These are phyloP conservation scores for Celoporthe dispersa DNA, from an alignment of 2,329 filamentous ascomycete species.

Conservation along the genomic window DNA sequence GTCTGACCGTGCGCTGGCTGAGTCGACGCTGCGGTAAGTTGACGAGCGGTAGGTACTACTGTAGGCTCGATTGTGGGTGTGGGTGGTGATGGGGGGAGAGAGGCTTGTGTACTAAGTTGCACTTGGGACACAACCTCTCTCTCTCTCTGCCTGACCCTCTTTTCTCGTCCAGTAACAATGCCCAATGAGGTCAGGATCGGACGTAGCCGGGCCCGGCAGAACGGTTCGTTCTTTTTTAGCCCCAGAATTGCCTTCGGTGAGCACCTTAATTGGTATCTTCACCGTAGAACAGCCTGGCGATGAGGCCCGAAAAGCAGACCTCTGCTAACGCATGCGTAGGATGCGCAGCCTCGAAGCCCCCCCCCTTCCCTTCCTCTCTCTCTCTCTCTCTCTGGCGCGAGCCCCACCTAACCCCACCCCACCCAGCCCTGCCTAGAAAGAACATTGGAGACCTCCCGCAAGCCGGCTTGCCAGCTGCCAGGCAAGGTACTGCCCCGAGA, in stretches of 20 bases:
- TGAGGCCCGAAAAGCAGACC: background rate
- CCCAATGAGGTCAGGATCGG: slow-evolving; percentile 11
- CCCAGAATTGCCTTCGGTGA: background rate
- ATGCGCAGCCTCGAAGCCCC: slow-evolving; percentile 15
- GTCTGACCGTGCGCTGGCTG: slow-evolving; percentile 19
- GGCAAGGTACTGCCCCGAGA: background rate
- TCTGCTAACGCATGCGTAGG: background rate
- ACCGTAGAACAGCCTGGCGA: background rate
- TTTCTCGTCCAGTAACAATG: background rate
- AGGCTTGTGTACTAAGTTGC: slow-evolving; percentile 10
- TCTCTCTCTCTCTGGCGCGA: no score
- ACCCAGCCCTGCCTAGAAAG: slow-evolving; percentile 9
- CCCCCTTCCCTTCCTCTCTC: no score
- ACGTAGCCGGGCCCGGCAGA: slow-evolving; percentile 25
- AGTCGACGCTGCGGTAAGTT: slow-evolving; percentile 9
- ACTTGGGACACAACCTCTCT: background rate
- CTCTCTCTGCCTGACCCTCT: background rate
- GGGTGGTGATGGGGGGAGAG: background rate
- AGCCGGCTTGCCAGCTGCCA: background rate
- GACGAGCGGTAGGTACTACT: background rate
- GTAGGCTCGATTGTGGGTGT: background rate
- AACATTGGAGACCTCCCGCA: slow-evolving; percentile 18
- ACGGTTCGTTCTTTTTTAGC: slow-evolving; percentile 2
- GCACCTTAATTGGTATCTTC: slow-evolving; percentile 9
- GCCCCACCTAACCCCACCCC: background rate